Base-by-base conservation (phyloP, 495 filamentous ascomycete genomes). In the Stereocaulon alpinum region DNA sequence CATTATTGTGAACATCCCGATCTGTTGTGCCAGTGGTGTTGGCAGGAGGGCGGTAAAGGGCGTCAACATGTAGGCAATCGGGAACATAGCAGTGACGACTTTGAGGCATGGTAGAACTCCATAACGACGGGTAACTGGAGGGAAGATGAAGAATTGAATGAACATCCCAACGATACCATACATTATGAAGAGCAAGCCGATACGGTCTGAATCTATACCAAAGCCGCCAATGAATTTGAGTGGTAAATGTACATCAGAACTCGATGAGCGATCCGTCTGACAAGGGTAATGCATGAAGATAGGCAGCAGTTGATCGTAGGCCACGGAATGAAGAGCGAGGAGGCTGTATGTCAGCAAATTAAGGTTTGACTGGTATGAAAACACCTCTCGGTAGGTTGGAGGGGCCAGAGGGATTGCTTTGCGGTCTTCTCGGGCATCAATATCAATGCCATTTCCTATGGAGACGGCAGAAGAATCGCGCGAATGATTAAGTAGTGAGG, bases 221-320 rank as follows among this genome's bases (percentile, higher is more conserved):
- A 90, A 92, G 0, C 89, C 89, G 51, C 89, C 84, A 3, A 79
- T 75, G 66, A 94, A 94, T 63, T 85, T 82, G 71, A 94, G 86
- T 0, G 89, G 89, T 2, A 89, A 76, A n/a, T 72, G 58, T 10
- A 79, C 73, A 37, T 78, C 73, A 0, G 83, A 83, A 67, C 86
- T 84, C 14, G 70, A 65, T 2, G 73, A 59, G 32, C 80, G 68
- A 0, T 77, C 67, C 2, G 68, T 68, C 61, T 85, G 80, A 5
- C 64, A 66, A 0, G 86, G 88, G 64, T 84, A 84, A 68, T 92
- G 87, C 68, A 93, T 80, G 66, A 91, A 92, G 2, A 92, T 86
- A 1, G 88, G 86, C 4, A 93, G 75, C 9, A 89, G 75, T 56
- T 91, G 87, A 69, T 95, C 89, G 66, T 81, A 93, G 0, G 86